These are phyloP conservation scores for Penstemon newberryi DNA, from an alignment of 257 asterid species.

Conservation along the genomic window DNA sequence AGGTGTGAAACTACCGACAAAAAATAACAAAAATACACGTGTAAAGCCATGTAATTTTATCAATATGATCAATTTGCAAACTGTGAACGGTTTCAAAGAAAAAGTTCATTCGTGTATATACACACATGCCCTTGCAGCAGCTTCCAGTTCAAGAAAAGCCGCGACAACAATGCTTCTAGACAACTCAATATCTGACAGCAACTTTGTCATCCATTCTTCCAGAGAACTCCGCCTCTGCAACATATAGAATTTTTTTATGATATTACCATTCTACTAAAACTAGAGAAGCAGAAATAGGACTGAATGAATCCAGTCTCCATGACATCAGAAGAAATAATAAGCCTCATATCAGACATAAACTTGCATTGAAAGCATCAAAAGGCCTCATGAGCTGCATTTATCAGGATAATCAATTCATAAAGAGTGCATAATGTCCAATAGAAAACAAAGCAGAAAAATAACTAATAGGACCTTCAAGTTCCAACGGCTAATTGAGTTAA, in stretches of 20 bases:
- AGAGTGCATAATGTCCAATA: background rate
- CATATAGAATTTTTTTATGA: slow-evolving; percentile 31
- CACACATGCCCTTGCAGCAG: slow-evolving; percentile 95
- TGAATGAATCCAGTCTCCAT: slow-evolving; percentile 21
- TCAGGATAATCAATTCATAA: slow-evolving; percentile 7
- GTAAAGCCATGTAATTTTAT: slow-evolving; percentile 4
- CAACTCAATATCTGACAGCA: slow-evolving; percentile 83
- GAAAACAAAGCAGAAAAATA: no score
- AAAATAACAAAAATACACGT: slow-evolving; percentile 19
- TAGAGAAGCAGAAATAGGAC: slow-evolving; percentile 19
- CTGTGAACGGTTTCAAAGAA: background rate
- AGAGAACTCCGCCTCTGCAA: slow-evolving; percentile 82
- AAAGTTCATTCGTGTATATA: slow-evolving; percentile 16
- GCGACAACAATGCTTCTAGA: slow-evolving; percentile 85
- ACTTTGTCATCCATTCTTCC: slow-evolving; percentile 91
- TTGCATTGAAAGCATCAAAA: slow-evolving; percentile 21
- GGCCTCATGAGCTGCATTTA: slow-evolving; percentile 5
- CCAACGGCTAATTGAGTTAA: slow-evolving; percentile 16
- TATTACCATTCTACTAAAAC: slow-evolving; percentile 13
- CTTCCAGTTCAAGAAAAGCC: slow-evolving; percentile 95
- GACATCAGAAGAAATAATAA: slow-evolving; percentile 10
- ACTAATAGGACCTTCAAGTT: background rate
- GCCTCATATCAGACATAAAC: slow-evolving; percentile 18
- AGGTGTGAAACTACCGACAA: slow-evolving; percentile 13
- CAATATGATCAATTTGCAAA: background rate